Base-by-base conservation (phyloP, 768 basidiomycete genomes). In the Suillus cothurnatus region DNA sequence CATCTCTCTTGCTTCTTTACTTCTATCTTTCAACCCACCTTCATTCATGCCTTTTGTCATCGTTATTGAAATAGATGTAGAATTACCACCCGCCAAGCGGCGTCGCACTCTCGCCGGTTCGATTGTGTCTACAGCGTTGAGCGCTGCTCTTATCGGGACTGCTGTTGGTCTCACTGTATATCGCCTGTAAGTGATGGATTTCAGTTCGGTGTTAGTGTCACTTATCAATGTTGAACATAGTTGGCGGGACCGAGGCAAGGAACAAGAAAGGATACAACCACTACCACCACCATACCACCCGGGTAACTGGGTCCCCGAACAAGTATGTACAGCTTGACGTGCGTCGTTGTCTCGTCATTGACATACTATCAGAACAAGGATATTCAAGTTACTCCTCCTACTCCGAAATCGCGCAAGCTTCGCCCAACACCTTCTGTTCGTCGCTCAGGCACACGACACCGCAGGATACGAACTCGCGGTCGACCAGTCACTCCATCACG, bases 161-260 rank as follows among this genome's bases (percentile, higher is more conserved):
- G 93, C 93, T 19, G 93, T 95, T 61, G 93, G 93, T 65, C 82
- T 94, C 67, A 93, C 92, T 53, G 91, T 93, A 49, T 95, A 93
- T 79, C 86, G 91, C 76, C 80, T 94, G 93, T 94, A 74, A 81
- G 91, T 84, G 39, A 43, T 36, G 15, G 49, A 58, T 15, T 41
- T 47, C 34, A 4, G 57, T 57, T 23, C 26, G 41, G 64, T 34
- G 56, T 50, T 17, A 43, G 34, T 32, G 61, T 62, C 26, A 58
- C 50, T 12, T 64, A 60, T 66, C 66, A 17, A 4, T 34, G 26
- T 49, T 28, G 32, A 63, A 17, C 7, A 12, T 67, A 93, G 92
- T 75, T 93, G 93, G 93, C 83, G 89, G 78, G 87, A 89, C 75
- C 86, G 90, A 66, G 90, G 91, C 71, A 90, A 85, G 80, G 79